These are phyloP conservation scores for Crithidia fasciculata DNA, from an alignment of 208 protist species.

Conservation along the genomic window DNA sequence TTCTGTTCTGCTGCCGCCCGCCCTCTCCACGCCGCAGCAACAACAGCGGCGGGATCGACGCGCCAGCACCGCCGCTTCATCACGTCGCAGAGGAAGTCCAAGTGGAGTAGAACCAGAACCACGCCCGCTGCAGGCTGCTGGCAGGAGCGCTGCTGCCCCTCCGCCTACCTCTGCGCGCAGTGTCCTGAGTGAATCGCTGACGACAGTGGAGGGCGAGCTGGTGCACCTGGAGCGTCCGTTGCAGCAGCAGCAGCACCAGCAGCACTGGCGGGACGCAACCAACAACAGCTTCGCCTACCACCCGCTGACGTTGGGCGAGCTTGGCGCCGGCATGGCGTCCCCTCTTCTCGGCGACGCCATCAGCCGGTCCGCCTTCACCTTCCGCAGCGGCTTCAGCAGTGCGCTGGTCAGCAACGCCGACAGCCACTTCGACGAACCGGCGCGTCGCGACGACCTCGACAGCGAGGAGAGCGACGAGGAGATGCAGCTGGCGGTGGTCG, in stretches of 20 bases:
- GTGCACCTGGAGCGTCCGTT: background rate
- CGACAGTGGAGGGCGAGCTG: background rate
- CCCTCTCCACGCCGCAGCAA: background rate
- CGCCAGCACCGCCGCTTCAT: too few species aligned
- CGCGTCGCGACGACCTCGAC: too few species aligned
- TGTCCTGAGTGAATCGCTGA: slow-evolving; percentile 4
- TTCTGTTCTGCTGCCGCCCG: background rate
- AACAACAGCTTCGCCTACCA: slow-evolving; percentile 19
- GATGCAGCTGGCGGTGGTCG: background rate
- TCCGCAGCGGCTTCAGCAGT: slow-evolving; percentile 12
- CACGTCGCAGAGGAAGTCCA: too few species aligned
- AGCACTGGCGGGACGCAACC: background rate
- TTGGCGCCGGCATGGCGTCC: background rate
- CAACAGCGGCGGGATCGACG: background rate
- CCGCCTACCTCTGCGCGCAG: background rate
- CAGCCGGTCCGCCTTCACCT: slow-evolving; percentile 13
- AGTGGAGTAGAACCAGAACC: too few species aligned
- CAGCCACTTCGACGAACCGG: background rate
- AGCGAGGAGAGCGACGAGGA: background rate
- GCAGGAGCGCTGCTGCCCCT: too few species aligned
- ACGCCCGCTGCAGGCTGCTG: too few species aligned
- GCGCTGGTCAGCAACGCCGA: slow-evolving; percentile 6
- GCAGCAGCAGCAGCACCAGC: background rate
- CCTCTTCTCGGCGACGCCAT: background rate
- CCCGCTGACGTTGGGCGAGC: slow-evolving; percentile 12